Evolutionary conservation across 1,284 basidiomycete genomes (phyloP), one percentile per base, ranked within the genome.

Genomic region (Leccinum insolens): DNA sequence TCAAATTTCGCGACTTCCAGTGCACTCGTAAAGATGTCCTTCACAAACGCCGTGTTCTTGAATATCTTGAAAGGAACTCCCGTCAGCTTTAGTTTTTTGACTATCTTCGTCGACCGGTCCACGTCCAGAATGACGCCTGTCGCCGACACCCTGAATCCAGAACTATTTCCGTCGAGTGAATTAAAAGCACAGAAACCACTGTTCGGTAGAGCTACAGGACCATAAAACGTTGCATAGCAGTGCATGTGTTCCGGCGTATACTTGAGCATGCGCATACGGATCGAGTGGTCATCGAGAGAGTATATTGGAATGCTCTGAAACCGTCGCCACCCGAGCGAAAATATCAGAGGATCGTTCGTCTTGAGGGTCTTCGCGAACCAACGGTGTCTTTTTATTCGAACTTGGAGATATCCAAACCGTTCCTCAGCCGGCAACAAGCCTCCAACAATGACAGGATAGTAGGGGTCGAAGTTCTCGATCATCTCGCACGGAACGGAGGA

Each of bases 181-280:
- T 97, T 99, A 86, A 99, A 99, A 1, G 97, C 94, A 79, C 96
- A 98, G 81, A 99, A 95, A 70, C 97, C 96, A 0, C 95, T 98
- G 79, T 98, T 98, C n/a, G 96, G 96, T 0, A 93, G 83, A 2
- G 94, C 84, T n/a, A 95, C 90, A 7, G 96, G 96, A 25, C 25
- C 25, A 25, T 96, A 98, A 81, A 99, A 99, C 0, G 96, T 97
- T 3, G 97, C 97, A 74, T 93, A 95, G 76, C 97, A 99, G 79
- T 99, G 97, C 95, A 98, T 98, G 77, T 99, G 97, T 80, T 99
- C 98, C 0, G 97, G 97, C 0, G 98, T 98, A 79, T 99, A 99
- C 83, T 99, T 99, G 80, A 99, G 91, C 93, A 99, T 95, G 61
- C 98, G 93, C 89, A 99, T 99, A 34, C 98, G 92, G 72, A 97